Conservation (phyloP, 2,329 filamentous ascomycete genomes). For the Fusarium sp. region DNA sequence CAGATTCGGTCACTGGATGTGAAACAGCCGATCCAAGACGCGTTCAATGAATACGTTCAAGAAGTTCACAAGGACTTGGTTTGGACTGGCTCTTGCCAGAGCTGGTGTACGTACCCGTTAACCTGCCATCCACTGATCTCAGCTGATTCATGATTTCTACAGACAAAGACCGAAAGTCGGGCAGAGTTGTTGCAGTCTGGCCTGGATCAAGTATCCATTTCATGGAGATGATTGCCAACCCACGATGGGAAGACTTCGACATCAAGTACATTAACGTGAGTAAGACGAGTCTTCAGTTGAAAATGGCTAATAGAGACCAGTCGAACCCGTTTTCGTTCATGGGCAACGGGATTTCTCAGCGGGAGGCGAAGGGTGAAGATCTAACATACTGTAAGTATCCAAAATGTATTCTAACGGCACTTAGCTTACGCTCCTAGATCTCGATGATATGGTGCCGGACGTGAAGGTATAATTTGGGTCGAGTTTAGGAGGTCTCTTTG, state of each 20-base stretch:
- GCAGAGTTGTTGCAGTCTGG: background rate
- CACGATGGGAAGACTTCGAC: background rate
- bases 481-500: background rate
- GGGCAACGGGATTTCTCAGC: background rate
- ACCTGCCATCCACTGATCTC: accelerated
- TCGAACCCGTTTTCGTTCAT: background rate
- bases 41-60: background rate
- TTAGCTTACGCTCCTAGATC: background rate
- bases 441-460: background rate
- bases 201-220: background rate
- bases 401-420: no score
- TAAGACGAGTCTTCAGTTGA: accelerated
- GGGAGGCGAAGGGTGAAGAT: background rate
- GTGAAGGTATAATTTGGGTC: background rate
- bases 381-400: background rate
- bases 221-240: background rate
- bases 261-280: background rate
- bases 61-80: background rate
- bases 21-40: background rate
- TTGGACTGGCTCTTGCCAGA: background rate
- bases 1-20: background rate
- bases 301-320: accelerated
- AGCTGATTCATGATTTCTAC: background rate
- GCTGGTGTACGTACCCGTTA: background rate
- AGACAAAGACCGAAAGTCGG: background rate